Percentiles rank a stretch among this genome's conserved stretches.
Conservation (phyloP, 352 stramenopile species). For the Phytophthora agathidicida region DNA sequence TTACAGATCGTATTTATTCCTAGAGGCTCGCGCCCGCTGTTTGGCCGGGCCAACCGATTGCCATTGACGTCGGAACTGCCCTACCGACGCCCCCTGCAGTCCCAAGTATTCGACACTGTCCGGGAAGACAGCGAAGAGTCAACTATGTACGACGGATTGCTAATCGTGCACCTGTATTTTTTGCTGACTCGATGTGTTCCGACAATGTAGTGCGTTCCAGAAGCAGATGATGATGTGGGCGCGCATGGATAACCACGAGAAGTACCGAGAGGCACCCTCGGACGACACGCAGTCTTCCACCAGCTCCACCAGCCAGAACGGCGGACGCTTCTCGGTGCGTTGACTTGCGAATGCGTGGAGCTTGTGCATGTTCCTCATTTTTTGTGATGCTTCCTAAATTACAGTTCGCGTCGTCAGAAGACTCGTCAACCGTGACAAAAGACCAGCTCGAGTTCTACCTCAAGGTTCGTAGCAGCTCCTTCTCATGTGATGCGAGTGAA, state of each 20-base stretch:
- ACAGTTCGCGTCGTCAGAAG: constrained; percentile 65
- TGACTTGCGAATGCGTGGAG: neutral
- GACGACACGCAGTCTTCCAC: constrained; percentile 70
- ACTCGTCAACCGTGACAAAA: constrained; percentile 69
- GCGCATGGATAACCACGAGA: constrained; percentile 62
- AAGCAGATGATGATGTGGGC: constrained; percentile 85
- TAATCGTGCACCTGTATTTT: neutral
- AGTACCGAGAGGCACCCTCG: constrained; percentile 41
- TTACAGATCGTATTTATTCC: constrained; percentile 84
- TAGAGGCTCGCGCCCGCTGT: constrained; percentile 68
- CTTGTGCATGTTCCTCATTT: neutral
- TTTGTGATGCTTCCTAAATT: neutral
- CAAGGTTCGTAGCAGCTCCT: constrained; percentile 52
- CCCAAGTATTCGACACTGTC: constrained; percentile 44
- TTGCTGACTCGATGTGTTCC: constrained; percentile 18
- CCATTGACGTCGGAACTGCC: constrained; percentile 49
- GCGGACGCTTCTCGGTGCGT: constrained; percentile 56
- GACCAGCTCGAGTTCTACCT: constrained; percentile 88
- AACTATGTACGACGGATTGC: constrained; percentile 48
- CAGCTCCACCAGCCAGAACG: constrained; percentile 58
- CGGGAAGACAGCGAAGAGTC: constrained; percentile 56
- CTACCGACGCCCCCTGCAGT: constrained; percentile 46
- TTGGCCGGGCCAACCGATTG: constrained; percentile 53
- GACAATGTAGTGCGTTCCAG: constrained; percentile 53
- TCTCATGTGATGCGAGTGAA: neutral